A percentile compares a stretch with the other conserved stretches of the same genome.
These are phyloP conservation scores for Canariomyces notabilis DNA, from an alignment of 2,329 filamentous ascomycete species.

Conservation along the genomic window DNA sequence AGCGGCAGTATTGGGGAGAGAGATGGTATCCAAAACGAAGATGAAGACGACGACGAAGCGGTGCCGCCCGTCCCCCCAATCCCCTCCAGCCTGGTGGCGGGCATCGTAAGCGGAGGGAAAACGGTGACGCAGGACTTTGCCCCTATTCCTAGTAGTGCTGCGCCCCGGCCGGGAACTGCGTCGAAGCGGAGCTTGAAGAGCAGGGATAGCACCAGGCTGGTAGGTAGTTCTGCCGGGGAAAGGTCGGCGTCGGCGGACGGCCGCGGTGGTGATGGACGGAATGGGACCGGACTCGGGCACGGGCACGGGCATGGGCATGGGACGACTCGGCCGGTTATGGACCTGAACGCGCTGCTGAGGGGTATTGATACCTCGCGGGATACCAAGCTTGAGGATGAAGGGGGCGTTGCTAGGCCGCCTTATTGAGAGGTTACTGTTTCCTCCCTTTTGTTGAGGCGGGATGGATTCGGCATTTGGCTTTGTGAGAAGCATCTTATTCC, in stretches of 20 bases:
- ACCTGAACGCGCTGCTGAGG: conserved; percentile 45
- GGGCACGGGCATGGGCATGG: conserved; percentile 28
- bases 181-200: conserved; percentile 38
- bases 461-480: no score
- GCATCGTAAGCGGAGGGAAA: conserved; percentile 2
- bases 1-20: conserved; percentile 28
- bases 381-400: conserved; percentile 38
- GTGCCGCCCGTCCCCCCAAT: conserved; percentile 55
- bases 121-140: conserved; percentile 12
- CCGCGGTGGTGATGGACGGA: conserved; percentile 32
- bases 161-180: conserved; percentile 20
- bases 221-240: no score
- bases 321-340: conserved; percentile 34
- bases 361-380: conserved; percentile 43
- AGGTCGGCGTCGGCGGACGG: conserved; percentile 28
- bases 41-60: conserved; percentile 31
- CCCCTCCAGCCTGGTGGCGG: conserved; percentile 31
- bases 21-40: conserved; percentile 29
- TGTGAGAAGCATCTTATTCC: no score
- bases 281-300: no score
- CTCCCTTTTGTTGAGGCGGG: background rate
- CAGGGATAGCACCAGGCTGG: conserved; percentile 36
- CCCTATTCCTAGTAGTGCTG: conserved; percentile 2
- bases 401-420: conserved; percentile 44
- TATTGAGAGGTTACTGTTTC: conserved; percentile 33